Evolutionary conservation across 2,329 filamentous ascomycete genomes (phyloP).

Genomic region (Fusarium marasasianum): DNA sequence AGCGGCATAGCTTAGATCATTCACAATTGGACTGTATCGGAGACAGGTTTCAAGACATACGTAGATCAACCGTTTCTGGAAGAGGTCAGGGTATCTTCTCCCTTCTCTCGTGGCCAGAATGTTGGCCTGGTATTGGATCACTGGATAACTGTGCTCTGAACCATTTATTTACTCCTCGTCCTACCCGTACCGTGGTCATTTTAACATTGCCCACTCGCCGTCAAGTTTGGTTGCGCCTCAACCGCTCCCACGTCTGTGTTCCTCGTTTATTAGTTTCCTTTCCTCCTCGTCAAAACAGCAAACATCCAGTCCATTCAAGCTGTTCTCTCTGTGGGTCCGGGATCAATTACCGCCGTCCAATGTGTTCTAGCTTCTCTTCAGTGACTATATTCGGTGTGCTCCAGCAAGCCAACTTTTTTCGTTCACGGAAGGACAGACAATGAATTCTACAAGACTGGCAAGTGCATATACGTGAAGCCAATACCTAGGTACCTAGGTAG

Average conservation of each 20-base stretch:
- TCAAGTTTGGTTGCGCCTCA: slow-evolving; percentile 33
- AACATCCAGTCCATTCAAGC: slow-evolving; percentile 27
- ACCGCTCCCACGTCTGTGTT: slow-evolving; percentile 39
- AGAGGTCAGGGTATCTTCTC: neutral
- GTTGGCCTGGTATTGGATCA: neutral
- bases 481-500: neutral
- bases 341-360: slow-evolving; percentile 9
- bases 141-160: neutral
- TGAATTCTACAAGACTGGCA: neutral
- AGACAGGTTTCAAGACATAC: slow-evolving; percentile 20
- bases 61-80: slow-evolving; percentile 8
- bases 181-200: neutral
- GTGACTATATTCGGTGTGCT: neutral
- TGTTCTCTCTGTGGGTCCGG: slow-evolving; percentile 32
- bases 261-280: slow-evolving; percentile 29
- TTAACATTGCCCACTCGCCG: slow-evolving; percentile 15
- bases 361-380: slow-evolving; percentile 4
- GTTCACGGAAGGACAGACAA: slow-evolving; percentile 6
- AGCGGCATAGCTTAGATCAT: neutral
- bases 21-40: neutral
- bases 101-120: neutral
- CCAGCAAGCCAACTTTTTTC: slow-evolving; percentile 28
- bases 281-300: slow-evolving; percentile 33
- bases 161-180: neutral
- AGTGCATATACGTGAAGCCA: neutral